phyloP scores from a whole-genome alignment of 495 filamentous ascomycete species.

The Sphaerosporella brunnea region DNA sequence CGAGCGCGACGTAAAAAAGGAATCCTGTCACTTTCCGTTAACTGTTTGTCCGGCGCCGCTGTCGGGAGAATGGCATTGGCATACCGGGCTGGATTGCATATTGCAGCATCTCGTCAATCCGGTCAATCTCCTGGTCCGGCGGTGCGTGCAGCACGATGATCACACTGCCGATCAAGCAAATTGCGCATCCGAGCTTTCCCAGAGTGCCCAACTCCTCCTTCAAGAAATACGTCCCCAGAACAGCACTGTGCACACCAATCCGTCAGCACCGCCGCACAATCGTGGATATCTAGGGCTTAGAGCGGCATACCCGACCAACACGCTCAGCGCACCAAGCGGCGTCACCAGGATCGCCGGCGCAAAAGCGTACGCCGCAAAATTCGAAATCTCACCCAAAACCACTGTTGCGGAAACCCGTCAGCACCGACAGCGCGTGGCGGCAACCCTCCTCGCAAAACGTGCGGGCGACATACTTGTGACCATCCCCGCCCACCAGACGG shows the following conservation, averaged over 20 bases:
- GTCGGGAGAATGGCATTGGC: not conserved
- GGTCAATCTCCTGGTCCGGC: constrained; percentile 73
- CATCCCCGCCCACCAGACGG: constrained; percentile 91
- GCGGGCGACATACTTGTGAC: constrained; percentile 46
- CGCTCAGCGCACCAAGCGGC: constrained; percentile 77
- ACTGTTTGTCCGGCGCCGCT: too few relatives aligned
- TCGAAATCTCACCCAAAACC: constrained; percentile 77
- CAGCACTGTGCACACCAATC: constrained; percentile 36
- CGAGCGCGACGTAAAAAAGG: constrained; percentile 57
- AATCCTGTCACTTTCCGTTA: constrained; percentile 72
- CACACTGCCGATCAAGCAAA: constrained; percentile 88
- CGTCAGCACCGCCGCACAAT: too few relatives aligned
- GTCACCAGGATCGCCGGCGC: constrained; percentile 95
- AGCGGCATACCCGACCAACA: constrained; percentile 58
- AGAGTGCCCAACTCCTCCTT: constrained; percentile 72
- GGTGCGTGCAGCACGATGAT: constrained; percentile 96
- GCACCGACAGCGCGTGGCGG: too few relatives aligned
- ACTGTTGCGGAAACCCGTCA: too few relatives aligned
- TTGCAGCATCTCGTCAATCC: constrained; percentile 69
- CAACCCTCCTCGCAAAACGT: not conserved
- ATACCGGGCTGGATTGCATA: constrained; percentile 81
- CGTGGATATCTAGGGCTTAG: too few relatives aligned
- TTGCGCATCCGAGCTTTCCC: constrained; percentile 86
- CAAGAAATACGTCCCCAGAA: constrained; percentile 85
- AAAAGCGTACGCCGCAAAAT: constrained; percentile 96